These are phyloP conservation scores for Balakata baccata DNA, from an alignment of 345 rosid species.

Conservation along the genomic window DNA sequence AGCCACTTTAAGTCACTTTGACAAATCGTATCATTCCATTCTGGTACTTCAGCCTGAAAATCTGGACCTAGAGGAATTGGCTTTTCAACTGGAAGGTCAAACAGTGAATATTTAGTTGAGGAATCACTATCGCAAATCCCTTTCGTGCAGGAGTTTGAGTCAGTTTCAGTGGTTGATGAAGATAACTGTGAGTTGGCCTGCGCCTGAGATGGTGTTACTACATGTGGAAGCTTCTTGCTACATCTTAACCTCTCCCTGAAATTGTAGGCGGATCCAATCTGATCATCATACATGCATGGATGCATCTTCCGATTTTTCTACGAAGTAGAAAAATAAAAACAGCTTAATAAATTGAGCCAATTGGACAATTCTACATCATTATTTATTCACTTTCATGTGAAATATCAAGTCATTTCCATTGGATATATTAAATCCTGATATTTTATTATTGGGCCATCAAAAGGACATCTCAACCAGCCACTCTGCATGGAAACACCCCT, in stretches of 20 bases:
- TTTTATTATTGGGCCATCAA: neutral
- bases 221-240: slow-evolving; percentile 23
- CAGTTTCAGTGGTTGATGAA: slow-evolving; percentile 28
- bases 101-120: slow-evolving; percentile 29
- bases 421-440: neutral
- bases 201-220: slow-evolving; percentile 22
- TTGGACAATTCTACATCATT: neutral
- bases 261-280: slow-evolving; percentile 57
- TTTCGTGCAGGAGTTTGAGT: slow-evolving; percentile 17
- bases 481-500: neutral
- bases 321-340: slow-evolving; percentile 15
- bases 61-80: slow-evolving; percentile 52
- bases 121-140: slow-evolving; percentile 21
- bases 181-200: slow-evolving; percentile 27
- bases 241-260: slow-evolving; percentile 59
- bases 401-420: neutral
- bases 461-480: slow-evolving; percentile 3
- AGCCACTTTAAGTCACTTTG: slow-evolving; percentile 70
- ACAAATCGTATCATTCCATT: slow-evolving; percentile 49
- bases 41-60: slow-evolving; percentile 73
- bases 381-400: neutral
- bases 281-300: slow-evolving; percentile 72
- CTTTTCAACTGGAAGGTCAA: slow-evolving; percentile 34
- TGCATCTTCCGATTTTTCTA: slow-evolving; percentile 77
- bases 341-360: slow-evolving; percentile 13